A percentile compares a stretch with the other conserved stretches of the same genome.
phyloP scores from a whole-genome alignment of 331 rosid genomes.

The Malus hybrid region DNA sequence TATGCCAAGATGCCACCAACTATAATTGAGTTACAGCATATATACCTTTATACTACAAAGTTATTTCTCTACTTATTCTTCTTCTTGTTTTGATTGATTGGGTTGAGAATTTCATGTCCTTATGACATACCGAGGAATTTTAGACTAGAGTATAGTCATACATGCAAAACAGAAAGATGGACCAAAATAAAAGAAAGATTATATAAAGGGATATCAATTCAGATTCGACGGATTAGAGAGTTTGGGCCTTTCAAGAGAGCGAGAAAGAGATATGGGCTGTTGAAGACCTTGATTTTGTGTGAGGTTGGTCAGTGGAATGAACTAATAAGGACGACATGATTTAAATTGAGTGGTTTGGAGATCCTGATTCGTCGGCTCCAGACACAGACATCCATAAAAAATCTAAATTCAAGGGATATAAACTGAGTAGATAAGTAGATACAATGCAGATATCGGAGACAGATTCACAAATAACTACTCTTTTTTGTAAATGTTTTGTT shows the following conservation, averaged over 20 bases:
- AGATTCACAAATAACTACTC: not conserved
- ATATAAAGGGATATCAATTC: not conserved
- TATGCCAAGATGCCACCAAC: not conserved
- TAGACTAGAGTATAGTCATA: not conserved
- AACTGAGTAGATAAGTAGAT: not conserved
- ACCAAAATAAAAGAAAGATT: too few species aligned
- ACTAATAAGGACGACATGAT: too few species aligned
- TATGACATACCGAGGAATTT: not conserved
- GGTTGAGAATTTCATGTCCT: not conserved
- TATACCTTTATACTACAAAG: not conserved
- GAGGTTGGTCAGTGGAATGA: too few species aligned
- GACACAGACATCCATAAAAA: too few species aligned
- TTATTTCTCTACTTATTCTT: not conserved
- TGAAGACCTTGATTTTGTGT: too few species aligned
- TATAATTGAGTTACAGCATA: not conserved
- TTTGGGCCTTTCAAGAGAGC: too few species aligned
- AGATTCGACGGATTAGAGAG: too few species aligned
- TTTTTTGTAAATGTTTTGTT: too few species aligned
- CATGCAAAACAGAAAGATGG: not conserved
- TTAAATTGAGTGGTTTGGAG: too few species aligned
- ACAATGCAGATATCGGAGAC: not conserved
- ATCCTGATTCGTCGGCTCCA: rapidly evolving
- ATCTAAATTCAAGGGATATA: too few species aligned
- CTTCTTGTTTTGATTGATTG: not conserved
- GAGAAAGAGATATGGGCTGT: too few species aligned